These are phyloP conservation scores for Boletus subparvulus DNA, from an alignment of 768 basidiomycete species.

Conservation along the genomic window DNA sequence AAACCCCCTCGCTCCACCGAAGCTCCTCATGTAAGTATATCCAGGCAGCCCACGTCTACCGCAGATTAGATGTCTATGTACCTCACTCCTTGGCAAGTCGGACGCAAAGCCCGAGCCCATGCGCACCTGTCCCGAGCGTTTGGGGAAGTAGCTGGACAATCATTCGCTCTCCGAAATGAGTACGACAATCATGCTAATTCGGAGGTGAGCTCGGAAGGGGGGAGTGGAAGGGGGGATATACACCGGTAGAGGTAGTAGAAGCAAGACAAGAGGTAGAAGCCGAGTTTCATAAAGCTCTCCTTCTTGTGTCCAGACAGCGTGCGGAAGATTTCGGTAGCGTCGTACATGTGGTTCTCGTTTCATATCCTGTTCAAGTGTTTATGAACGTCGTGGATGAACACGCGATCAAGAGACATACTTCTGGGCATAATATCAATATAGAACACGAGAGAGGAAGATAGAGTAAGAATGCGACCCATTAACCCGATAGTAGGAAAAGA, in stretches of 20 bases:
- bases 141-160: not conserved
- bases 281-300: constrained; percentile 93
- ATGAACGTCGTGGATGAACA: not conserved
- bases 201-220: not conserved
- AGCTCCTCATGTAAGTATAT: constrained; percentile 10
- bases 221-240: constrained; percentile 28
- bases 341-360: constrained; percentile 96
- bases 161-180: constrained; percentile 79
- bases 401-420: constrained; percentile 58
- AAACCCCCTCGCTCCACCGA: constrained; percentile 3
- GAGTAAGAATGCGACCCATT: constrained; percentile 91
- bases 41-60: constrained; percentile 8
- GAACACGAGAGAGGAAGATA: constrained; percentile 79
- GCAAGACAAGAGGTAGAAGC: constrained; percentile 88
- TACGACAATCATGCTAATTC: constrained; percentile 76
- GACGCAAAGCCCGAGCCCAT: constrained; percentile 1
- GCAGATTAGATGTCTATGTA: constrained; percentile 22
- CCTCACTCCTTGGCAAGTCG: constrained; percentile 7
- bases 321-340: constrained; percentile 98
- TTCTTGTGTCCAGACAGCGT: constrained; percentile 93
- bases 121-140: not conserved
- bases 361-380: constrained; percentile 59
- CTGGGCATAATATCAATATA: constrained; percentile 70
- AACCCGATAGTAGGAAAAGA: constrained; percentile 91
- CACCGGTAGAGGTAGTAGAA: constrained; percentile 91